Percentiles rank a stretch among this genome's conserved stretches.
phyloP scores from a whole-genome alignment of 148 eudicot species.

The Cornus controversa region DNA sequence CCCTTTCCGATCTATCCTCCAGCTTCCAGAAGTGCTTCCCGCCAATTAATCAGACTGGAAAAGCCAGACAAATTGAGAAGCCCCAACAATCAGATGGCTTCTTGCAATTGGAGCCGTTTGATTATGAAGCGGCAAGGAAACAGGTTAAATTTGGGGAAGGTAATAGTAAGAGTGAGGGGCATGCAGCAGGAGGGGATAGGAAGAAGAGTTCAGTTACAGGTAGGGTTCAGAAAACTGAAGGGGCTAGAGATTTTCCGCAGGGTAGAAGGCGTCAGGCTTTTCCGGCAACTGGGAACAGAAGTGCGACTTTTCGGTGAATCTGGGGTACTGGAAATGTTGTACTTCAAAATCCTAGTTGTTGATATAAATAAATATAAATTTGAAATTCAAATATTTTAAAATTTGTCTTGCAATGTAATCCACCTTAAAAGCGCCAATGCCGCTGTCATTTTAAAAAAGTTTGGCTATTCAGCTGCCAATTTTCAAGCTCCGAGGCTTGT shows the following conservation, averaged over 20 bases:
- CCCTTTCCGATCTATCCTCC: constrained; percentile 74
- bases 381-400: background rate
- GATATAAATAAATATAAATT: background rate
- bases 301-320: constrained; percentile 66
- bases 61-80: constrained; percentile 16
- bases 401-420: no score
- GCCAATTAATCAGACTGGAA: constrained; percentile 31
- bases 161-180: background rate
- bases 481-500: no score
- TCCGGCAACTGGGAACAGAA: constrained; percentile 89
- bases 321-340: background rate
- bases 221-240: constrained; percentile 35
- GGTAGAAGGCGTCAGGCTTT: constrained; percentile 94
- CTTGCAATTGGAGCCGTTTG: constrained; percentile 58
- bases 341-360: background rate
- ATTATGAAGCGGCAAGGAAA: constrained; percentile 70
- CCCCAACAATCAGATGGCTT: constrained; percentile 24
- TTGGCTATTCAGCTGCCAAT: no score
- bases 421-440: no score
- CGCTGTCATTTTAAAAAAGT: no score
- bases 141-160: constrained; percentile 48
- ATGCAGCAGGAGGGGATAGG: constrained; percentile 20
- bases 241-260: constrained; percentile 33
- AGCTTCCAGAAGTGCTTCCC: constrained; percentile 73
- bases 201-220: constrained; percentile 29